A percentile compares a stretch with the other conserved stretches of the same genome.
Conservation (phyloP, 2,329 filamentous ascomycete genomes). For the Botryotinia convoluta region DNA sequence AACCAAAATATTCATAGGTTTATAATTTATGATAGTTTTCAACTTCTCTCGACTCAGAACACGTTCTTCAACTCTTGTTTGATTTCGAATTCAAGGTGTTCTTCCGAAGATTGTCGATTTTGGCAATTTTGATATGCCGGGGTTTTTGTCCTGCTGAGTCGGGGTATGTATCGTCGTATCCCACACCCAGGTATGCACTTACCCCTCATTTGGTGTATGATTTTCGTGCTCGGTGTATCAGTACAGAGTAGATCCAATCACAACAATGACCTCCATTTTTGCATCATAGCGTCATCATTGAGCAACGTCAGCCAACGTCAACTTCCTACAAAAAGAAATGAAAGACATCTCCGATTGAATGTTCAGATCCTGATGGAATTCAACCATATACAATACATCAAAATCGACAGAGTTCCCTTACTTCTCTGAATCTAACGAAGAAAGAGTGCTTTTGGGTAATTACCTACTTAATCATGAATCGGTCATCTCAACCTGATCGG, state of each 20-base stretch:
- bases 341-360: neutral
- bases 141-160: neutral
- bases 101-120: neutral
- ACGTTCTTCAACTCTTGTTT: neutral
- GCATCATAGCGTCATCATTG: neutral
- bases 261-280: neutral
- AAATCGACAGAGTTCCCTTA: neutral
- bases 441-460: neutral
- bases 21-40: neutral
- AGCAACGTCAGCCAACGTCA: neutral
- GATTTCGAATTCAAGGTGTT: neutral
- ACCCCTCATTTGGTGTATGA: constrained; percentile 3
- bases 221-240: neutral
- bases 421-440: neutral
- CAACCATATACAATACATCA: neutral
- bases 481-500: neutral
- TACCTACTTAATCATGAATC: neutral
- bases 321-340: neutral
- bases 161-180: neutral
- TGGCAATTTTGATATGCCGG: neutral
- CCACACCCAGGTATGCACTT: neutral
- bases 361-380: neutral
- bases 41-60: neutral
- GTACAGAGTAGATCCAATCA: neutral
- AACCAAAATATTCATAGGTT: neutral